Conservation (phyloP, 345 rosid species). For the Salix exigua region DNA sequence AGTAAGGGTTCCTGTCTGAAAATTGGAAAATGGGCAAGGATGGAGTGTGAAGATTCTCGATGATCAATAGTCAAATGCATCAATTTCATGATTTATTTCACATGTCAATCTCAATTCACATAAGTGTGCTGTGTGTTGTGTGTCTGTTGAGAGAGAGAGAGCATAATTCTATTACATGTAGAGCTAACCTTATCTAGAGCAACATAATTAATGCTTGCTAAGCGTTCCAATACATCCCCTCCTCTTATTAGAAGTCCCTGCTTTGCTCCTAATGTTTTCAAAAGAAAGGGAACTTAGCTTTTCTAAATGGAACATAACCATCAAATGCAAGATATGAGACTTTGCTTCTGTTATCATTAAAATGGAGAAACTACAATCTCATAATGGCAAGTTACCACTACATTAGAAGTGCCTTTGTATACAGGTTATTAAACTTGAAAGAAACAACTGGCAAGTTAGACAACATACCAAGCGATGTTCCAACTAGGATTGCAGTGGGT, state of each 20-base stretch:
- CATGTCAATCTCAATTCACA: not conserved
- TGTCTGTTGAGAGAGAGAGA: slow-evolving; percentile 6
- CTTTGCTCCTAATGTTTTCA: slow-evolving; percentile 70
- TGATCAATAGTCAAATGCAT: not conserved
- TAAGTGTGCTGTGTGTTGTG: not conserved
- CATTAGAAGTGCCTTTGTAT: not conserved
- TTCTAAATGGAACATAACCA: not conserved
- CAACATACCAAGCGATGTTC: slow-evolving; percentile 85
- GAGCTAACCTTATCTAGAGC: slow-evolving; percentile 83
- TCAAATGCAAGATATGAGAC: slow-evolving; percentile 1
- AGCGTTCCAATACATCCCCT: slow-evolving; percentile 90
- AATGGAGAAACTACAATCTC: not conserved
- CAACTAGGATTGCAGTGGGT: slow-evolving; percentile 93
- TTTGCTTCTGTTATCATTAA: not conserved
- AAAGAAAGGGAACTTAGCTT: slow-evolving; percentile 12
- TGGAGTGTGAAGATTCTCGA: not conserved
- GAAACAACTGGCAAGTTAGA: slow-evolving; percentile 21
- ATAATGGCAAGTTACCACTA: not conserved
- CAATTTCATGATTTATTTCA: not conserved
- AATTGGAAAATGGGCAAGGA: slow-evolving; percentile 7
- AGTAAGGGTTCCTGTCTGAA: slow-evolving; percentile 92
- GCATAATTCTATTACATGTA: not conserved
- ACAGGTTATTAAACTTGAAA: slow-evolving; percentile 6
- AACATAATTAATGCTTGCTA: slow-evolving; percentile 65
- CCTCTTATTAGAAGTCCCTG: slow-evolving; percentile 96